phyloP scores from a whole-genome alignment of 768 basidiomycete genomes.

The Cystofilobasidium ferigula region DNA sequence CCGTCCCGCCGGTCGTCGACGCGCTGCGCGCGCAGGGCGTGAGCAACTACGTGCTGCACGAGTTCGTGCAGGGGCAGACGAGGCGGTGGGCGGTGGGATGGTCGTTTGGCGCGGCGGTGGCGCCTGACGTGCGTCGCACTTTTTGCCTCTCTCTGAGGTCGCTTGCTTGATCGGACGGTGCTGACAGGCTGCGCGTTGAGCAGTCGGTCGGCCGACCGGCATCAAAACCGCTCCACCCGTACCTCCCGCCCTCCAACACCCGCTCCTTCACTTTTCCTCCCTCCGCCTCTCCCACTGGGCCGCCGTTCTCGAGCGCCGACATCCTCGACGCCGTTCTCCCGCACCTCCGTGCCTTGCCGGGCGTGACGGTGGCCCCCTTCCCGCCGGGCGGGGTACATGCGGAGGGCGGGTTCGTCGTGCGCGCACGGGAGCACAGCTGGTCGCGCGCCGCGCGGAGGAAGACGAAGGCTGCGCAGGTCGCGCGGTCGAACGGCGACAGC shows the following conservation, averaged over 20 bases:
- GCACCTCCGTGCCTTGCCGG: slow-evolving; percentile 14
- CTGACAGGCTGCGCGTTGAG: neutral
- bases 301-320: slow-evolving; percentile 23
- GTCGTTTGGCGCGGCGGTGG: slow-evolving; percentile 55
- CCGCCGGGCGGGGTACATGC: neutral
- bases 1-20: slow-evolving; percentile 53
- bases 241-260: slow-evolving; percentile 2
- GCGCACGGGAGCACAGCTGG: slow-evolving; percentile 49
- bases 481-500: neutral
- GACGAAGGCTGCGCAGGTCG: slow-evolving; percentile 37
- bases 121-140: slow-evolving; percentile 61
- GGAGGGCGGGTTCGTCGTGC: slow-evolving; percentile 27
- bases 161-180: neutral
- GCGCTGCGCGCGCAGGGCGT: slow-evolving; percentile 47
- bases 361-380: neutral
- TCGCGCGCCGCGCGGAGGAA: slow-evolving; percentile 53
- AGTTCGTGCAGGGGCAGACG: slow-evolving; percentile 76
- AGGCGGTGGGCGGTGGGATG: slow-evolving; percentile 86
- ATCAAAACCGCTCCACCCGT: slow-evolving; percentile 48
- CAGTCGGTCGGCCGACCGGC: slow-evolving; percentile 43
- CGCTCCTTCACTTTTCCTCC: slow-evolving; percentile 41
- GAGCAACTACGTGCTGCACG: slow-evolving; percentile 67
- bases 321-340: slow-evolving; percentile 39
- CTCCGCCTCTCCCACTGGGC: slow-evolving; percentile 22
- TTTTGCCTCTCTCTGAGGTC: neutral